Conservation (phyloP, 768 basidiomycete species). For the Strobilomyces echinocephalus region DNA sequence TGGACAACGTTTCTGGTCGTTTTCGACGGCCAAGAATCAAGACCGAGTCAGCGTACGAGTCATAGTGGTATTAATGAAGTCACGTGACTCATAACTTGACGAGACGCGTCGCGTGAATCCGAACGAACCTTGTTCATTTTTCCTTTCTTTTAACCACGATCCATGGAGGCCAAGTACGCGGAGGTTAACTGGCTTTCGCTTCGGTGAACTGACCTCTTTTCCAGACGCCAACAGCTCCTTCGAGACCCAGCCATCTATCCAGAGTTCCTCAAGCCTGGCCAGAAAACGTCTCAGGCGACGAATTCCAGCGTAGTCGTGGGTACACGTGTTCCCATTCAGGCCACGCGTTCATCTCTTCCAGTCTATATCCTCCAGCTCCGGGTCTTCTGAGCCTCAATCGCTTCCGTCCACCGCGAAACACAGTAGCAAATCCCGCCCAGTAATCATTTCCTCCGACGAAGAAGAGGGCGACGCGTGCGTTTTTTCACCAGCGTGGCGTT, state of each 20-base stretch:
- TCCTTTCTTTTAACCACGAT: slow-evolving; percentile 3
- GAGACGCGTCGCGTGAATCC: slow-evolving; percentile 22
- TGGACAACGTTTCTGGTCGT: no score
- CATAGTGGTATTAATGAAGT: background rate
- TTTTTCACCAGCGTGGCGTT: background rate
- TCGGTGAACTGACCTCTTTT: background rate
- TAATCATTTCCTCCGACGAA: slow-evolving; percentile 33
- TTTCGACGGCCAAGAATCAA: no score
- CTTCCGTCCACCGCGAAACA: slow-evolving; percentile 4
- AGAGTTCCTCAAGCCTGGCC: slow-evolving; percentile 25
- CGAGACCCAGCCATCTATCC: slow-evolving; percentile 25
- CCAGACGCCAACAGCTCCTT: slow-evolving; percentile 27
- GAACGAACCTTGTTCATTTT: slow-evolving; percentile 1
- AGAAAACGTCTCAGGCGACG: slow-evolving; percentile 7
- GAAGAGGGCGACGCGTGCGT: slow-evolving; percentile 22
- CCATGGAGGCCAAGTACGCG: slow-evolving; percentile 28
- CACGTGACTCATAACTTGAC: slow-evolving; percentile 17
- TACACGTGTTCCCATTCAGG: background rate
- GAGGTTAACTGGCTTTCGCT: no score
- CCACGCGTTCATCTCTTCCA: background rate
- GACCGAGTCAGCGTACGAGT: no score
- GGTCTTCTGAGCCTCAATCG: slow-evolving; percentile 20
- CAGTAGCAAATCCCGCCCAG: slow-evolving; percentile 5
- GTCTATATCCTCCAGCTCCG: slow-evolving; percentile 26
- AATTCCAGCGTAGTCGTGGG: slow-evolving; percentile 22